Conservation (phyloP, 2,329 filamentous ascomycete genomes). For the Curvularia eragrostidis region DNA sequence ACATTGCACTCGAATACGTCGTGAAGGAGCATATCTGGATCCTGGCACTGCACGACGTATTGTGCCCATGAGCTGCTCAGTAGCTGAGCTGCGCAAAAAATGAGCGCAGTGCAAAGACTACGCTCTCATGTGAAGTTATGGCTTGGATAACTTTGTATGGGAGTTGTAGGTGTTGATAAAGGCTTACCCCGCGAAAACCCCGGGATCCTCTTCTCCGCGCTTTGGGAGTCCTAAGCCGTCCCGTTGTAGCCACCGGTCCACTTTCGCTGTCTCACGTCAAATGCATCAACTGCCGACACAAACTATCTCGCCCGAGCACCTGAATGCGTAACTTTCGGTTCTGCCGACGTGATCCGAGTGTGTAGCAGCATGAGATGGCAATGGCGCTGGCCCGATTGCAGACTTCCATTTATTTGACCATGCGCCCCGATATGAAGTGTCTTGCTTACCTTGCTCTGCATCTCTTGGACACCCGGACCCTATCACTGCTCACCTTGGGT, state of each 20-base stretch:
- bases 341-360: constrained; percentile 11
- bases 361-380: not conserved
- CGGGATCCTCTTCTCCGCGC: constrained; percentile 18
- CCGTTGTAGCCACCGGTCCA: constrained; percentile 22
- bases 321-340: constrained; percentile 9
- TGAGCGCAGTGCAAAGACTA: constrained; percentile 9
- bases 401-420: constrained; percentile 15
- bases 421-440: constrained; percentile 16
- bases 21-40: constrained; percentile 11
- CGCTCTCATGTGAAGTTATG: constrained; percentile 11
- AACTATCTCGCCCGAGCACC: constrained; percentile 15
- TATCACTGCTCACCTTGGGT: constrained; percentile 4
- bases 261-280: constrained; percentile 17
- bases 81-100: constrained; percentile 1
- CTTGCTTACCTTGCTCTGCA: constrained; percentile 6
- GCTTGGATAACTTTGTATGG: constrained; percentile 2
- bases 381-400: constrained; percentile 9
- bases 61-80: not conserved
- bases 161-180: constrained; percentile 10
- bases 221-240: constrained; percentile 11
- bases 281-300: constrained; percentile 27
- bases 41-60: not conserved
- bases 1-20: not conserved
- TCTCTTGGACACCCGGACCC: constrained; percentile 14
- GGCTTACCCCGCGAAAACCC: constrained; percentile 17